Evolutionary conservation across 495 filamentous ascomycete genomes (phyloP).

Genomic region (Hyaloscypha variabilis): DNA sequence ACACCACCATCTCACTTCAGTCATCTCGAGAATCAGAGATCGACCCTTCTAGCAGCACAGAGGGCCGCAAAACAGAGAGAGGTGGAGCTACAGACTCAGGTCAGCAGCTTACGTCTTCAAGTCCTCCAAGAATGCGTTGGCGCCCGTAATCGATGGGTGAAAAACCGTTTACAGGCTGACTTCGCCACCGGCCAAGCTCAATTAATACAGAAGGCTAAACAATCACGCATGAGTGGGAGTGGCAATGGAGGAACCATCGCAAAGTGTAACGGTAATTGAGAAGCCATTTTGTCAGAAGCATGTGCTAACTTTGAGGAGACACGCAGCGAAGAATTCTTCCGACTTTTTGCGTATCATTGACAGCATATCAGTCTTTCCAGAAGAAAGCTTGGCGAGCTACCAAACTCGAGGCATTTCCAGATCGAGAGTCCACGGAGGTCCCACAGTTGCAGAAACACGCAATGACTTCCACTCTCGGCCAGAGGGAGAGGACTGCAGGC

Average conservation of each 20-base stretch:
- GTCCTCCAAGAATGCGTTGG: slow-evolving; percentile 1
- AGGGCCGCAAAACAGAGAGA: not conserved
- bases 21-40: not conserved
- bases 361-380: slow-evolving; percentile 62
- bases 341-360: slow-evolving; percentile 65
- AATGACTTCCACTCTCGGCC: not conserved
- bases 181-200: slow-evolving; percentile 8
- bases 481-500: not conserved
- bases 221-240: no score
- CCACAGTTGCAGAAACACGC: slow-evolving; percentile 15
- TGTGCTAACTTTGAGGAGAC: slow-evolving; percentile 57
- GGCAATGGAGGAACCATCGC: no score
- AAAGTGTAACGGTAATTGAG: no score
- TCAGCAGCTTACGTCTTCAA: slow-evolving; percentile 6
- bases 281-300: not conserved
- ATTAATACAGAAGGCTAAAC: not conserved
- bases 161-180: slow-evolving; percentile 5
- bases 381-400: slow-evolving; percentile 46
- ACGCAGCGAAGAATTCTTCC: slow-evolving; percentile 43
- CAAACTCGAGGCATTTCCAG: slow-evolving; percentile 45
- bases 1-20: not conserved
- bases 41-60: not conserved
- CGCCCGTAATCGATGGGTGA: slow-evolving; percentile 4
- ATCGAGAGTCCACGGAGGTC: slow-evolving; percentile 42
- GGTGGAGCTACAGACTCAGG: slow-evolving; percentile 28